Percentiles rank a stretch among this genome's conserved stretches.
Conservation (phyloP, 2,329 filamentous ascomycete species). For the Myriosclerotinia curreyana region DNA sequence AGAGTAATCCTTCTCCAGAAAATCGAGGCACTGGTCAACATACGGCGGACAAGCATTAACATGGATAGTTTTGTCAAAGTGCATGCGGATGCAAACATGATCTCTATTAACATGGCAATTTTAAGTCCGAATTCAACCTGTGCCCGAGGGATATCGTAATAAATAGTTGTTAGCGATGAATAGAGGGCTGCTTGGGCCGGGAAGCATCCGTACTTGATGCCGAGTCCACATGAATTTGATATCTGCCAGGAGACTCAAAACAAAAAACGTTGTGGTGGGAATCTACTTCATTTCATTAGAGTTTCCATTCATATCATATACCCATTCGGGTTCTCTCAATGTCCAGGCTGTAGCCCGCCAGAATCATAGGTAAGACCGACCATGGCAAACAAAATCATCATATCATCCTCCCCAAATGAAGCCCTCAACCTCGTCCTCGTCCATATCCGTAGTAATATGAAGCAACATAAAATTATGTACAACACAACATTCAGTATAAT, state of each 20-base stretch:
- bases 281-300: constrained; percentile 24
- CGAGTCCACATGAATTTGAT: constrained; percentile 42
- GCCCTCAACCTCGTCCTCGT: constrained; percentile 45
- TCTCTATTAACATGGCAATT: constrained; percentile 42
- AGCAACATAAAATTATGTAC: constrained; percentile 41
- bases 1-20: constrained; percentile 33
- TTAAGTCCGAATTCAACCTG: constrained; percentile 41
- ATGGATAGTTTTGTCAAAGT: constrained; percentile 43
- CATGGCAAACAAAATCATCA: constrained; percentile 46
- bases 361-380: constrained; percentile 23
- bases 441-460: constrained; percentile 47
- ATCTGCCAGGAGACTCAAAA: constrained; percentile 40
- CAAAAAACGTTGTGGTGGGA: constrained; percentile 42
- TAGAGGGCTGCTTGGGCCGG: background rate
- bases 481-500: constrained; percentile 45
- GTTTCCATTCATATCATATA: background rate
- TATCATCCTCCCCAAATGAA: constrained; percentile 48
- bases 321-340: background rate
- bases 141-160: constrained; percentile 42
- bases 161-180: background rate
- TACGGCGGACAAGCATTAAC: constrained; percentile 37
- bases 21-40: constrained; percentile 28
- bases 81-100: constrained; percentile 41
- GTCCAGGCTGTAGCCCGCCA: background rate
- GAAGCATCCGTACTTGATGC: constrained; percentile 32